Percentiles rank a stretch among this genome's conserved stretches.
phyloP scores from a whole-genome alignment of 1,284 basidiomycete genomes.

The Bondarzewia mesenterica region DNA sequence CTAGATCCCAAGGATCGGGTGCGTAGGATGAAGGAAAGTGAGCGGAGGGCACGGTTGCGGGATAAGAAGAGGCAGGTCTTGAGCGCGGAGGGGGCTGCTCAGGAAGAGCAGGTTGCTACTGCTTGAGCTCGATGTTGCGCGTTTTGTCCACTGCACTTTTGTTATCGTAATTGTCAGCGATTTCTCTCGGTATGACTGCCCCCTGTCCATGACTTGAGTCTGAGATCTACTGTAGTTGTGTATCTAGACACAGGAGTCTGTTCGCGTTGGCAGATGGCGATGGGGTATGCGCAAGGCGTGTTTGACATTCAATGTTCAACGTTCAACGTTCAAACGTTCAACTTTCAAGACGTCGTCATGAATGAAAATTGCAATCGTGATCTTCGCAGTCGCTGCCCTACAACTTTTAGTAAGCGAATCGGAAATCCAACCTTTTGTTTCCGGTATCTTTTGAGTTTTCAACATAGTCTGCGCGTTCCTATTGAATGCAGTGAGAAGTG shows the following conservation, averaged over 20 bases:
- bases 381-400: too few species aligned
- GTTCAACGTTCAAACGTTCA: background rate
- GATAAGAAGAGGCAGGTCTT: background rate
- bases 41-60: background rate
- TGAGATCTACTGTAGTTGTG: too few species aligned
- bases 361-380: too few species aligned
- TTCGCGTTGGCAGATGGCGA: too few species aligned
- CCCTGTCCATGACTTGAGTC: background rate
- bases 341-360: too few species aligned
- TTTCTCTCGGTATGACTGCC: background rate
- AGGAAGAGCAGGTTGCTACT: background rate
- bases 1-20: constrained; percentile 45
- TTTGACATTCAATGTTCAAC: background rate
- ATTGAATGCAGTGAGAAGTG: background rate
- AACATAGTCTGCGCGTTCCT: constrained; percentile 50
- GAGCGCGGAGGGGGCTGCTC: background rate
- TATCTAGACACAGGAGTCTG: too few species aligned
- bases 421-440: constrained; percentile 49
- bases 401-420: constrained; percentile 41
- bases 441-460: constrained; percentile 51
- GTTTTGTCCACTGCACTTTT: background rate
- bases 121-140: background rate
- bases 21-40: constrained; percentile 33
- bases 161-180: background rate
- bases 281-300: too few species aligned